Evolutionary conservation across 1,284 basidiomycete genomes (phyloP).

Genomic region (Leccinum pallidistipes): DNA sequence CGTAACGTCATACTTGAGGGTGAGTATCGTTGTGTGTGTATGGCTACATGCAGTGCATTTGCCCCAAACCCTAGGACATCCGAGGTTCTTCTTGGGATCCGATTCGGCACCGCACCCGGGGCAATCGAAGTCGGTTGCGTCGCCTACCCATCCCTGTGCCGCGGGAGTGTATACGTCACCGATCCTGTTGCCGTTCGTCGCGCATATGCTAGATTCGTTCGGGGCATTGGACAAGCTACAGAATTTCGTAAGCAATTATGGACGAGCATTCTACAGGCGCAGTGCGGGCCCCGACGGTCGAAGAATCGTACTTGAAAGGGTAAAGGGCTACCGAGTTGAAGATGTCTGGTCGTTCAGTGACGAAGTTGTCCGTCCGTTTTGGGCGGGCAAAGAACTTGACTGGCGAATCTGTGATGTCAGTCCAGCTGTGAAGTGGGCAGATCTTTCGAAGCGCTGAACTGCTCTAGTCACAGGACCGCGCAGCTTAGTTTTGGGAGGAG

Average conservation of each 20-base stretch:
- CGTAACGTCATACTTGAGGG: slow-evolving; percentile 81
- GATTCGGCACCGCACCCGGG: slow-evolving; percentile 95
- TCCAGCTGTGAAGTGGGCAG: neutral
- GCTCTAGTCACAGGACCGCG: slow-evolving; percentile 7
- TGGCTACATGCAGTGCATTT: neutral
- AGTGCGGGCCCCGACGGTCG: slow-evolving; percentile 24
- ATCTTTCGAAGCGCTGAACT: slow-evolving; percentile 7
- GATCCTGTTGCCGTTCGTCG: slow-evolving; percentile 85
- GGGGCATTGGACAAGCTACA: slow-evolving; percentile 80
- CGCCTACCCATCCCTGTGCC: slow-evolving; percentile 77
- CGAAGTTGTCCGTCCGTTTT: slow-evolving; percentile 83
- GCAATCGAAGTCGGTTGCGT: slow-evolving; percentile 75
- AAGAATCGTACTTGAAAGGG: slow-evolving; percentile 31
- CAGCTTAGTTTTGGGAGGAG: neutral
- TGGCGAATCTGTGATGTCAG: slow-evolving; percentile 70
- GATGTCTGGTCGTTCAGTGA: slow-evolving; percentile 51
- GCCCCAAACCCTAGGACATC: slow-evolving; percentile 61
- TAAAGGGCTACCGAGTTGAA: slow-evolving; percentile 49
- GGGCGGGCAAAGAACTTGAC: slow-evolving; percentile 80
- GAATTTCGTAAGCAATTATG: slow-evolving; percentile 76
- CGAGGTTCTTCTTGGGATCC: slow-evolving; percentile 96
- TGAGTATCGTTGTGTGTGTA: slow-evolving; percentile 30
- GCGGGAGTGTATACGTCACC: slow-evolving; percentile 94
- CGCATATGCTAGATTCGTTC: slow-evolving; percentile 84
- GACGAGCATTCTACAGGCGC: slow-evolving; percentile 78